Evolutionary conservation across 2,329 filamentous ascomycete genomes (phyloP).

Genomic region (Hymenoscyphus scutula): DNA sequence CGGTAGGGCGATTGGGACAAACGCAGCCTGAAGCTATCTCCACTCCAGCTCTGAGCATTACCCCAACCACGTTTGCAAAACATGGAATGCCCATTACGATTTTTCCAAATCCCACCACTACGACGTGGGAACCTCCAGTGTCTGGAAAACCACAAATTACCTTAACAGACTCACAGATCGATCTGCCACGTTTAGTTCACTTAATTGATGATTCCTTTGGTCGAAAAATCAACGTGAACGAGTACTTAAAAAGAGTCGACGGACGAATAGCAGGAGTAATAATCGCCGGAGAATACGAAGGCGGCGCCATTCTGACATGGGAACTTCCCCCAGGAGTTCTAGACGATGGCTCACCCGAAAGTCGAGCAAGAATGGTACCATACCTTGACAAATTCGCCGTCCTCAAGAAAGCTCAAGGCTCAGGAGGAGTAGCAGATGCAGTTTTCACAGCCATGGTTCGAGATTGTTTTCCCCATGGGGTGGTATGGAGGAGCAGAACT

Average conservation of each 20-base stretch:
- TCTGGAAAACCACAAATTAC: constrained; percentile 60
- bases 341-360: constrained; percentile 51
- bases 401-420: constrained; percentile 80
- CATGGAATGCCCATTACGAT: constrained; percentile 86
- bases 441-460: constrained; percentile 95
- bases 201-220: constrained; percentile 94
- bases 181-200: constrained; percentile 77
- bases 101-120: constrained; percentile 65
- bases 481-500: constrained; percentile 66
- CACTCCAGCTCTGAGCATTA: constrained; percentile 38
- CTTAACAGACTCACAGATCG: constrained; percentile 76
- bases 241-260: constrained; percentile 80
- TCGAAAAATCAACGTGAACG: constrained; percentile 75
- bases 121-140: constrained; percentile 66
- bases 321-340: constrained; percentile 66
- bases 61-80: constrained; percentile 78
- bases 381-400: constrained; percentile 99
- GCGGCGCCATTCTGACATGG: constrained; percentile 93
- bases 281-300: constrained; percentile 94
- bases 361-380: constrained; percentile 68
- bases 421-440: constrained; percentile 89
- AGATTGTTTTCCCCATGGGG: constrained; percentile 80
- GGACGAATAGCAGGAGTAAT: constrained; percentile 85
- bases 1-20: constrained; percentile 59
- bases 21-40: constrained; percentile 23